Evolutionary conservation across 2,329 filamentous ascomycete species (phyloP).

Genomic region (Colletotrichum zoysiae): DNA sequence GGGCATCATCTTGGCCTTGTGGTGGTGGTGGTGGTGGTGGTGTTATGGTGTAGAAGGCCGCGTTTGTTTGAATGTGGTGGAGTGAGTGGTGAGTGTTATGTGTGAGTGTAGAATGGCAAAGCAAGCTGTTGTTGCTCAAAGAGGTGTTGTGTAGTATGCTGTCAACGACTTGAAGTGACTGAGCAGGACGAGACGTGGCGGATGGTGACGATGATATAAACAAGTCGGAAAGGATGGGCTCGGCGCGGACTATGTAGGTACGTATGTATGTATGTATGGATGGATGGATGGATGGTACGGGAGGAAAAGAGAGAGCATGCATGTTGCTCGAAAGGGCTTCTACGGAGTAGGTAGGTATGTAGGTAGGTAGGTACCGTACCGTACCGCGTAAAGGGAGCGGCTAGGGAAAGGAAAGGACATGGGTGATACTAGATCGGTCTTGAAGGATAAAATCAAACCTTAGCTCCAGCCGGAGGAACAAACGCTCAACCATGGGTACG

Average conservation of each 20-base stretch:
- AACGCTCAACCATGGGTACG: constrained; percentile 52
- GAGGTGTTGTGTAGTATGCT: background rate
- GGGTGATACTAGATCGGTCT: constrained; percentile 50
- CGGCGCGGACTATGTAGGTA: constrained; percentile 44
- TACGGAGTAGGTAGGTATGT: too few species aligned
- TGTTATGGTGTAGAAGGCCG: background rate
- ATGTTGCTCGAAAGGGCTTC: constrained; percentile 43
- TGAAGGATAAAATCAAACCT: constrained; percentile 53
- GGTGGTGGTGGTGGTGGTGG: background rate
- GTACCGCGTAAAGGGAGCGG: constrained; percentile 44
- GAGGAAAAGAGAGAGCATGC: constrained; percentile 42
- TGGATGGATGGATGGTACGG: too few species aligned
- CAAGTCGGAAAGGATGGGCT: constrained; percentile 42
- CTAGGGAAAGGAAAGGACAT: constrained; percentile 48
- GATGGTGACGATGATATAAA: constrained; percentile 36
- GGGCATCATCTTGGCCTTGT: constrained; percentile 49
- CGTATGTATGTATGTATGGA: too few species aligned
- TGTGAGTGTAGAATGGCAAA: background rate
- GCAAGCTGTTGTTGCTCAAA: background rate
- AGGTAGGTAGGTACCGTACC: too few species aligned
- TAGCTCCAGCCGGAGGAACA: constrained; percentile 50
- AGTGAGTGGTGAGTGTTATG: background rate
- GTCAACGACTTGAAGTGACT: background rate
- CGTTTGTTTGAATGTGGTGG: background rate
- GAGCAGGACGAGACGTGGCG: background rate